phyloP scores from a whole-genome alignment of 768 basidiomycete genomes.

The Clitopilus passeckerianus region DNA sequence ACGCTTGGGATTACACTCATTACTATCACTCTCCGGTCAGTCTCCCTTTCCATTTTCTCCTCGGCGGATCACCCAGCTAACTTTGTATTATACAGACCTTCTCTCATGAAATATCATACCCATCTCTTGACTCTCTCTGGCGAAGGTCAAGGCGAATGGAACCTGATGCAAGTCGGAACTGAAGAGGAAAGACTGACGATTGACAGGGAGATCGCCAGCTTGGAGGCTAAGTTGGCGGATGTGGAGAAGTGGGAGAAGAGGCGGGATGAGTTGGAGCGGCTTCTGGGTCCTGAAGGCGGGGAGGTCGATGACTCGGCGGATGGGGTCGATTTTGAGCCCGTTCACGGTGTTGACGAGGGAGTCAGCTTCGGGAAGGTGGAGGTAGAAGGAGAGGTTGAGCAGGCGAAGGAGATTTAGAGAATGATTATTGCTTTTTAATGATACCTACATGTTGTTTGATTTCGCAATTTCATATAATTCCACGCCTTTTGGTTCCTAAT shows the following conservation, averaged over 20 bases:
- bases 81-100: constrained; percentile 46
- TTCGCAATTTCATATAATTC: too few relatives aligned
- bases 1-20: constrained; percentile 86
- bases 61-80: neutral
- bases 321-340: neutral
- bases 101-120: constrained; percentile 85
- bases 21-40: constrained; percentile 83
- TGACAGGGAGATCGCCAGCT: constrained; percentile 63
- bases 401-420: neutral
- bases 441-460: neutral
- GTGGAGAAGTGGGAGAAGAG: constrained; percentile 71
- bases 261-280: constrained; percentile 54
- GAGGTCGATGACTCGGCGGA: neutral
- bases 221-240: constrained; percentile 65
- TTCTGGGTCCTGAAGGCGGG: constrained; percentile 28
- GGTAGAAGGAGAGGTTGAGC: neutral
- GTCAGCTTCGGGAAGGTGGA: neutral
- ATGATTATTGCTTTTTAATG: neutral
- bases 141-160: constrained; percentile 68
- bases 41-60: neutral
- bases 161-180: constrained; percentile 64
- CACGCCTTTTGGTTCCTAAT: too few relatives aligned
- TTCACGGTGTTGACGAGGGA: neutral
- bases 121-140: constrained; percentile 78
- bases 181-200: constrained; percentile 72